Evolutionary conservation across 1,284 basidiomycete genomes (phyloP).

Genomic region (Marasmius tenuissimus): DNA sequence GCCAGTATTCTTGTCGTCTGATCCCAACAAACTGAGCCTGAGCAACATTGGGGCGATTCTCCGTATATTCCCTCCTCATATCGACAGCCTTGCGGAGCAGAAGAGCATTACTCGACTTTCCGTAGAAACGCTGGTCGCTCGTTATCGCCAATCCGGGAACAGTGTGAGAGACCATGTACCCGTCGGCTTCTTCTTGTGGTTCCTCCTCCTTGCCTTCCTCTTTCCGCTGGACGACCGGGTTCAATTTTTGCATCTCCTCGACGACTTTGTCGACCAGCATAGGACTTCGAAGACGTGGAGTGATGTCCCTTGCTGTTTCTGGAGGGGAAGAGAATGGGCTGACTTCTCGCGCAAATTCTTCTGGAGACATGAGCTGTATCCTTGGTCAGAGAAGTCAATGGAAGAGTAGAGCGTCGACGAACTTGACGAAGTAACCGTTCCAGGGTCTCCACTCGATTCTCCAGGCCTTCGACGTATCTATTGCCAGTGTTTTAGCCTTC

Average conservation of each 20-base stretch:
- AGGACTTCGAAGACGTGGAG: not conserved
- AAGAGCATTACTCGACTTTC: conserved; percentile 5
- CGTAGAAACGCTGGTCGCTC: conserved; percentile 9
- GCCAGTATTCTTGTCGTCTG: conserved; percentile 8
- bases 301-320: not conserved
- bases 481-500: conserved; percentile 1
- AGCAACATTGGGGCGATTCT: not conserved
- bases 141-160: conserved; percentile 13
- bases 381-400: not conserved
- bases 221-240: too few species aligned
- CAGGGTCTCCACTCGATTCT: not conserved
- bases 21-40: not conserved
- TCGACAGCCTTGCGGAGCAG: conserved; percentile 5
- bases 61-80: conserved; percentile 1
- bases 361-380: not conserved
- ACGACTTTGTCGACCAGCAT: not conserved
- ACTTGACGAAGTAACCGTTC: not conserved
- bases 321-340: not conserved
- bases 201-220: not conserved
- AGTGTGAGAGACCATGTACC: conserved; percentile 10
- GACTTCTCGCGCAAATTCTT: not conserved
- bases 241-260: not conserved
- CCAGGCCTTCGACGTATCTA: conserved; percentile 13
- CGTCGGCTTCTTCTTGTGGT: not conserved
- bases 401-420: not conserved